A percentile compares a stretch with the other conserved stretches of the same genome.
phyloP scores from a whole-genome alignment of 2,329 filamentous ascomycete genomes.

The Fusarium sp. region DNA sequence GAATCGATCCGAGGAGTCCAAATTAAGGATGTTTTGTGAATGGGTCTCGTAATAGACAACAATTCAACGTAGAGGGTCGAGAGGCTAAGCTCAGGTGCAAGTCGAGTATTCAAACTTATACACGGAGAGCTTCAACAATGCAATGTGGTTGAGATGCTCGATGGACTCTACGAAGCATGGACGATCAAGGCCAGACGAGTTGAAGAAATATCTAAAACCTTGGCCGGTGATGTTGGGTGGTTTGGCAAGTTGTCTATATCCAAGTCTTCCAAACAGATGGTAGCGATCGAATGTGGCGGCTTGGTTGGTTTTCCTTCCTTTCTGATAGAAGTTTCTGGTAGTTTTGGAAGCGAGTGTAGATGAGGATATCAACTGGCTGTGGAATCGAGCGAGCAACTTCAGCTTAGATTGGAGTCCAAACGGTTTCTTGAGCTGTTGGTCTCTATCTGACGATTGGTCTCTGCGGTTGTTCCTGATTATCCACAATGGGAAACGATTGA shows the following conservation, averaged over 20 bases:
- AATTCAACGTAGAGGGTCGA: slow-evolving; percentile 27
- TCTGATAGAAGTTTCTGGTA: too few species aligned
- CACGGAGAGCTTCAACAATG: slow-evolving; percentile 34
- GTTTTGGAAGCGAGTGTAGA: slow-evolving; percentile 53
- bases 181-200: slow-evolving; percentile 26
- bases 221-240: slow-evolving; percentile 13
- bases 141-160: slow-evolving; percentile 32
- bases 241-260: slow-evolving; percentile 26
- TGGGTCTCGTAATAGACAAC: slow-evolving; percentile 29
- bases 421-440: slow-evolving; percentile 29
- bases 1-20: slow-evolving; percentile 31
- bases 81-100: slow-evolving; percentile 17
- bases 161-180: slow-evolving; percentile 42
- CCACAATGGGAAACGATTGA: slow-evolving; percentile 38
- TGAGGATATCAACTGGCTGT: slow-evolving; percentile 41
- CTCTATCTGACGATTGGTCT: slow-evolving; percentile 34
- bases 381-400: slow-evolving; percentile 30
- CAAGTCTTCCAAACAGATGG: slow-evolving; percentile 39
- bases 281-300: slow-evolving; percentile 55
- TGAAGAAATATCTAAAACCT: slow-evolving; percentile 31
- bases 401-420: slow-evolving; percentile 3
- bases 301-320: slow-evolving; percentile 31
- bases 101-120: slow-evolving; percentile 35
- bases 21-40: slow-evolving; percentile 29
- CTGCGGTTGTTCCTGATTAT: slow-evolving; percentile 39